Conservation (phyloP, 371 early-diverging fungal species). For the Syncephalastrum sp. region DNA sequence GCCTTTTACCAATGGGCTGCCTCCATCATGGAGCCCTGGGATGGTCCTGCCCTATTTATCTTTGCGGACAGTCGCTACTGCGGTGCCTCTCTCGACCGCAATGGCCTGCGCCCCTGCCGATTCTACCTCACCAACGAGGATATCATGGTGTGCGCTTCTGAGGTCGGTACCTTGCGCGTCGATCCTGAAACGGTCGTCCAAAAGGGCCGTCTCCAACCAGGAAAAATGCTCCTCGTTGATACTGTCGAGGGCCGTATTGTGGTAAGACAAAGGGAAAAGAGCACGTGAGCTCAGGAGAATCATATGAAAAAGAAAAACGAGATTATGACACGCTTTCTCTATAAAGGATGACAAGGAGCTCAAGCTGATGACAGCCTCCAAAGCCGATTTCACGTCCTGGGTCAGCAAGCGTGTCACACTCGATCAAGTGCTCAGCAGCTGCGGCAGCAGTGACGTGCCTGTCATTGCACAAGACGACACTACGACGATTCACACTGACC, state of each 20-base stretch:
- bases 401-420: slow-evolving; percentile 77
- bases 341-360: slow-evolving; percentile 77
- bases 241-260: slow-evolving; percentile 90
- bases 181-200: slow-evolving; percentile 77
- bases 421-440: slow-evolving; percentile 48
- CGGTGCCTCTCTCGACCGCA: slow-evolving; percentile 94
- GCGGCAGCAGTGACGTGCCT: not conserved
- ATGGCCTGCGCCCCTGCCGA: slow-evolving; percentile 96
- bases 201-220: slow-evolving; percentile 96
- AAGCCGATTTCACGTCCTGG: slow-evolving; percentile 83
- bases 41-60: slow-evolving; percentile 96
- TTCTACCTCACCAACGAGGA: slow-evolving; percentile 91
- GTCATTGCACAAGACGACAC: slow-evolving; percentile 35
- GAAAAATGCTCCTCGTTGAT: slow-evolving; percentile 95
- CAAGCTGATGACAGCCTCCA: slow-evolving; percentile 71
- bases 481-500: slow-evolving; percentile 63
- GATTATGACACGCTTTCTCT: too few relatives aligned
- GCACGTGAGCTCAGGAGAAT: not conserved
- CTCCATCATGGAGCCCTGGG: slow-evolving; percentile 97
- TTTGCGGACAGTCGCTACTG: slow-evolving; percentile 96
- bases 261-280: not conserved
- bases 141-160: slow-evolving; percentile 96
- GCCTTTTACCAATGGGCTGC: slow-evolving; percentile 97
- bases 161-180: slow-evolving; percentile 89
- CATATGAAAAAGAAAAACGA: too few relatives aligned